Conservation (phyloP, 805 yeast species). For the Naumovozyma baii region DNA sequence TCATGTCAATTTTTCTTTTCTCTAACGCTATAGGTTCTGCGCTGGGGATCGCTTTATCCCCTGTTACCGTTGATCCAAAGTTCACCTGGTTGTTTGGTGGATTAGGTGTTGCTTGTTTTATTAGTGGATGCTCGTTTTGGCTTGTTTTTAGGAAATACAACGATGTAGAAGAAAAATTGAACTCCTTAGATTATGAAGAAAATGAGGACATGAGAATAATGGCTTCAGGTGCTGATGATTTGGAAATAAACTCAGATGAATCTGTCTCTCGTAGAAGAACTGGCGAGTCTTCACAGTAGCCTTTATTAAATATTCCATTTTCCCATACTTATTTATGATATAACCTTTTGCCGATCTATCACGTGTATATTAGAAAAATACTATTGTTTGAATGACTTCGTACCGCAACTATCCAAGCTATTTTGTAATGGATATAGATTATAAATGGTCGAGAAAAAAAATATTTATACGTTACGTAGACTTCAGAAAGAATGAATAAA, state of each 20-base stretch:
- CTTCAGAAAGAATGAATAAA: too few species aligned
- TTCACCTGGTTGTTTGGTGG: constrained; percentile 61
- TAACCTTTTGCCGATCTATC: too few species aligned
- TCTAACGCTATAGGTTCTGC: constrained; percentile 75
- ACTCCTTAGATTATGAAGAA: constrained; percentile 36
- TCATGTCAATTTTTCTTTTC: constrained; percentile 48
- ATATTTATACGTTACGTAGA: too few species aligned
- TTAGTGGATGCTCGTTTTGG: constrained; percentile 58
- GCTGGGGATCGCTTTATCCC: constrained; percentile 60
- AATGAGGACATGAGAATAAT: constrained; percentile 8
- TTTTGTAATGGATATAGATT: too few species aligned
- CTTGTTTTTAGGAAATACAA: constrained; percentile 46
- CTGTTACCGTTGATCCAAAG: constrained; percentile 61
- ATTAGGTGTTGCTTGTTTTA: constrained; percentile 46
- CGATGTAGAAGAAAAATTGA: constrained; percentile 47
- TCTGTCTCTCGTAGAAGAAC: neutral
- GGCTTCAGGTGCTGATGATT: neutral
- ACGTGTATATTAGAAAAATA: too few species aligned
- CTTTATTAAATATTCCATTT: neutral
- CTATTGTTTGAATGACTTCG: too few species aligned
- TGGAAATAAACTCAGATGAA: neutral
- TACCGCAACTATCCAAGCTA: too few species aligned
- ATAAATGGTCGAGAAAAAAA: too few species aligned
- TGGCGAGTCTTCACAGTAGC: neutral
- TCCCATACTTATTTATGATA: too few species aligned